phyloP scores from a whole-genome alignment of 257 asterid species.

The Parsonsia alboflavescens region DNA sequence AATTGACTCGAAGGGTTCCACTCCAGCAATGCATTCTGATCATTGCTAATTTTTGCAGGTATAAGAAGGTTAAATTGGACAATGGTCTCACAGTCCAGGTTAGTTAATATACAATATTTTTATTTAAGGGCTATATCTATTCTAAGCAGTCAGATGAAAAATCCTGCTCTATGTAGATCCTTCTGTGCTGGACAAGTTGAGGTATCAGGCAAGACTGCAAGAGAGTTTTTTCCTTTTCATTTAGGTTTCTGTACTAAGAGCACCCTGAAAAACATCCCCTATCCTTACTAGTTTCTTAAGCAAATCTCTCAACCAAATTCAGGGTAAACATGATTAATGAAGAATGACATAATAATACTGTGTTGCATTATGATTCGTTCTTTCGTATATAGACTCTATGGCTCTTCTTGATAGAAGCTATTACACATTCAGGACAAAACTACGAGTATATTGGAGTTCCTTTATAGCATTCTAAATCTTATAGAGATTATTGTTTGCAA shows the following conservation, averaged over 20 bases:
- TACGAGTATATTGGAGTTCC: neutral
- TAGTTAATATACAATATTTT: constrained; percentile 17
- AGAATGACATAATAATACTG: neutral
- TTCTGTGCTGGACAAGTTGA: neutral
- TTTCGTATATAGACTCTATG: neutral
- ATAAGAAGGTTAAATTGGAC: constrained; percentile 80
- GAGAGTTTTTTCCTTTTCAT: neutral
- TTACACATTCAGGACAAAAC: neutral
- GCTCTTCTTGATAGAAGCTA: neutral
- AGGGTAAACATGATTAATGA: neutral
- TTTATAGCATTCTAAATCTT: no score
- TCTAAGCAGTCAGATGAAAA: neutral
- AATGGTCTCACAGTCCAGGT: constrained; percentile 88
- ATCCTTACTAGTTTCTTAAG: neutral
- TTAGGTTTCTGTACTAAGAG: neutral
- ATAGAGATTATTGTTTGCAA: neutral
- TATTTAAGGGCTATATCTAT: neutral
- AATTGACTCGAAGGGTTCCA: neutral
- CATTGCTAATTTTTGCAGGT: constrained; percentile 37
- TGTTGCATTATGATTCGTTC: neutral
- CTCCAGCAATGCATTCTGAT: neutral
- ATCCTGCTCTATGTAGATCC: neutral
- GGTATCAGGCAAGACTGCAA: neutral
- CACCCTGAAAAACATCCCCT: neutral
- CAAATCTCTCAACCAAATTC: neutral